Evolutionary conservation across 331 rosid genomes (phyloP), one percentile per base, ranked within the genome.

Genomic region (Acacia concinna): DNA sequence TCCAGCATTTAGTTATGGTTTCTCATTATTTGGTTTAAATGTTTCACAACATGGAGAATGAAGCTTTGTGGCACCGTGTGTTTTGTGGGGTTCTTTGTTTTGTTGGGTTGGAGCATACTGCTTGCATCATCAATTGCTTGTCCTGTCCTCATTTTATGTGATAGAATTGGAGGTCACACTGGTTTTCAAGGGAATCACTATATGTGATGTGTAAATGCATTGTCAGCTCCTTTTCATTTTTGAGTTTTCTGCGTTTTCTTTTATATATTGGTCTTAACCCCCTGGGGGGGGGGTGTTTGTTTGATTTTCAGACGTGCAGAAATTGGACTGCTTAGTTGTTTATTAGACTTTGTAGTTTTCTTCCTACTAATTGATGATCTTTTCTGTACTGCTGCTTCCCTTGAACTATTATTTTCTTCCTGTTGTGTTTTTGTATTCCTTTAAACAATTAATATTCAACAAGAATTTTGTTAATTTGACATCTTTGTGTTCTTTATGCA

Each of bases 401-500:
- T 38, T 38, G 18, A 37, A 21, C 25, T 67, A 10, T 67, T 38
- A 20, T 66, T 66, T 37, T 37, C 40, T 66, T 8, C 21, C 44
- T 8, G 4, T 3, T 21, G 15, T 34, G n/a, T 37, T 66, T 38
- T 66, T 4, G 25, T n/a, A 10, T 66, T 37, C 49, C 56, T 51
- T 51, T 28, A 30, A 44, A 44, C 12, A 44, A 44, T 44, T 44
- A 38, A 38, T 8, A 38, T 38, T 38, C 41, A 38, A 38, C 41
- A 44, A 74, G 73, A 67, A 37, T 85, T 69, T 79, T 82, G 28
- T 60, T 74, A 57, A 68, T 68, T 17, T 87, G 68, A 87, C 84
- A 28, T 63, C 71, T 75, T 71, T 78, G 68, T 78, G 69, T 84
- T 71, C 77, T 75, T 83, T 82, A 9, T 90, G 93, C 96, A 96